A percentile compares a stretch with the other conserved stretches of the same genome.
These are phyloP conservation scores for Adansonia madagascariensis DNA, from an alignment of 441 rosid genomes.

Conservation along the genomic window DNA sequence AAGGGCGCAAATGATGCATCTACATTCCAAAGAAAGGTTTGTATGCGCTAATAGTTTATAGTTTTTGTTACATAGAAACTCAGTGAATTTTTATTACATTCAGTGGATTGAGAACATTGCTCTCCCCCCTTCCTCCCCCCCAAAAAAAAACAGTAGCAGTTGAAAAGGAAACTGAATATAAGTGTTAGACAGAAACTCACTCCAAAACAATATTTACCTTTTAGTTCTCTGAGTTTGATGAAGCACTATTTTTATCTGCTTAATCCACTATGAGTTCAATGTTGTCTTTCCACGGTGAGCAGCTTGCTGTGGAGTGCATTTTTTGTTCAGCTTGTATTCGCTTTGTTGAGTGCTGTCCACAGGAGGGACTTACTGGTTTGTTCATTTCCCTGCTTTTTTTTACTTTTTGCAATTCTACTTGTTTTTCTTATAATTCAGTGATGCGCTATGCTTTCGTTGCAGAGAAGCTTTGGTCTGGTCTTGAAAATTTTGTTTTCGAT, in stretches of 20 bases:
- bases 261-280: slow-evolving; percentile 30
- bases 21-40: slow-evolving; percentile 97
- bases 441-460: slow-evolving; percentile 42
- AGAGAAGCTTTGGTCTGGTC: slow-evolving; percentile 99
- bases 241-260: neutral
- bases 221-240: neutral
- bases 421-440: slow-evolving; percentile 28
- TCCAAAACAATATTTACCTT: neutral
- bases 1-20: slow-evolving; percentile 98
- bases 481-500: slow-evolving; percentile 97
- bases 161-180: neutral
- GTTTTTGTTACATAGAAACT: neutral
- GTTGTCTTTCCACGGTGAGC: slow-evolving; percentile 38
- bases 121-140: neutral
- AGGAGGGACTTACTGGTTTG: slow-evolving; percentile 97
- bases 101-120: slow-evolving; percentile 5
- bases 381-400: slow-evolving; percentile 28
- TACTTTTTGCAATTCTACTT: slow-evolving; percentile 29
- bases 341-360: slow-evolving; percentile 98
- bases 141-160: neutral
- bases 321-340: slow-evolving; percentile 99
- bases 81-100: neutral
- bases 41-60: slow-evolving; percentile 27
- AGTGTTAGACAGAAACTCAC: slow-evolving; percentile 15
- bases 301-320: slow-evolving; percentile 99